These are phyloP conservation scores for Diaporthe humulicola DNA, from an alignment of 2,329 filamentous ascomycete genomes.

Conservation along the genomic window DNA sequence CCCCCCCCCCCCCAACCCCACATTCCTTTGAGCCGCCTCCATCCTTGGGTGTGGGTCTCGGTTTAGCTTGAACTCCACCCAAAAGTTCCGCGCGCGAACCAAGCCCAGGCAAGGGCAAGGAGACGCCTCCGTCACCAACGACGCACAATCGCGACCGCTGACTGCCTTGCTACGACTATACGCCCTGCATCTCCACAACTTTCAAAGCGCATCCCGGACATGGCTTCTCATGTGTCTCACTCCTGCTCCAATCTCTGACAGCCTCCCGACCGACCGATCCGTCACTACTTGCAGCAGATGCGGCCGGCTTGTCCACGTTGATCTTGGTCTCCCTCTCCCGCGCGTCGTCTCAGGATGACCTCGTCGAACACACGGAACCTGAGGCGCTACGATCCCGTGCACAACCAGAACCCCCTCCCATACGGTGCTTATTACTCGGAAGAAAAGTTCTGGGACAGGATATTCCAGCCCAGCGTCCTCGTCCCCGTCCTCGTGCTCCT, in stretches of 20 bases:
- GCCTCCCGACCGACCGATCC: neutral
- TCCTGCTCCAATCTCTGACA: neutral
- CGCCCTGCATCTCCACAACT: neutral
- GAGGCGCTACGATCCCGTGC: conserved; percentile 33
- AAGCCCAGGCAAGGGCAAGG: too few species aligned
- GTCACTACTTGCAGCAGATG: conserved; percentile 28
- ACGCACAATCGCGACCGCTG: neutral
- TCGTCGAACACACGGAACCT: conserved; percentile 27
- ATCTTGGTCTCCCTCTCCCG: conserved; percentile 9
- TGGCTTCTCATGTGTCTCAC: neutral
- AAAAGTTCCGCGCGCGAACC: conserved; percentile 26
- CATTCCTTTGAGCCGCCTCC: neutral
- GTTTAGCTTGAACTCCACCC: conserved; percentile 21
- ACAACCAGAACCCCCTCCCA: conserved; percentile 20
- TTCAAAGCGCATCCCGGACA: neutral
- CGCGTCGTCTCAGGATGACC: conserved; percentile 38
- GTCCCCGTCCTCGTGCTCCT: conserved; percentile 51
- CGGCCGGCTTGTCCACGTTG: conserved; percentile 22
- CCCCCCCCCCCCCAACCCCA: neutral
- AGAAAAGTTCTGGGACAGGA: conserved; percentile 48
- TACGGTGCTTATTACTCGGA: conserved; percentile 43
- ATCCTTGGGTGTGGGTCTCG: neutral
- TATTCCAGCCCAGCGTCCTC: conserved; percentile 52
- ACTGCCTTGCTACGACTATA: neutral
- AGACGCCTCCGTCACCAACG: neutral